Percentiles rank a stretch among this genome's conserved stretches.
phyloP scores from a whole-genome alignment of 2,329 filamentous ascomycete species.

The Nemania abortiva region DNA sequence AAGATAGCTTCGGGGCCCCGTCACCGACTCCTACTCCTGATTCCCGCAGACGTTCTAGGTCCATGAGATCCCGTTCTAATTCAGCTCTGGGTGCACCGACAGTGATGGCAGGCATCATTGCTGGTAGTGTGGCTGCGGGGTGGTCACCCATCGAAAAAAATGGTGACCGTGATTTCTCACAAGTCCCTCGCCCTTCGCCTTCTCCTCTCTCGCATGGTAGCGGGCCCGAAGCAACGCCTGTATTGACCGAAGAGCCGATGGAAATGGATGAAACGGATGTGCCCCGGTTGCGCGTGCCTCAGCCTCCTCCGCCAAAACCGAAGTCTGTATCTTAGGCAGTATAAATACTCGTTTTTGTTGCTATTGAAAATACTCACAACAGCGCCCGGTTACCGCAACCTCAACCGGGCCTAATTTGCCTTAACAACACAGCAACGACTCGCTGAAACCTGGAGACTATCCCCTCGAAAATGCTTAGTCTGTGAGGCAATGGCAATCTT shows the following conservation, averaged over 20 bases:
- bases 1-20: slow-evolving; percentile 63
- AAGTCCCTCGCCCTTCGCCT: slow-evolving; percentile 51
- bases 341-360: slow-evolving; percentile 44
- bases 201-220: slow-evolving; percentile 49
- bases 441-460: neutral
- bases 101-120: slow-evolving; percentile 87
- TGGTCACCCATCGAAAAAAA: slow-evolving; percentile 77
- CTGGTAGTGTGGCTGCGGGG: slow-evolving; percentile 78
- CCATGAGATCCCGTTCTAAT: slow-evolving; percentile 73
- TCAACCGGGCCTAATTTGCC: neutral
- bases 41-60: slow-evolving; percentile 74
- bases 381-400: neutral
- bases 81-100: slow-evolving; percentile 80
- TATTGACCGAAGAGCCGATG: slow-evolving; percentile 54
- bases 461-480: neutral
- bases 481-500: neutral
- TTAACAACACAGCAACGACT: slow-evolving; percentile 7
- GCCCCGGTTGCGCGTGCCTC: slow-evolving; percentile 49
- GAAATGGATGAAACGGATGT: slow-evolving; percentile 51
- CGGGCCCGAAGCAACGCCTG: slow-evolving; percentile 42
- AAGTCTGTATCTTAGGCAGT: slow-evolving; percentile 52
- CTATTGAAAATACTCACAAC: slow-evolving; percentile 35
- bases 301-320: slow-evolving; percentile 49
- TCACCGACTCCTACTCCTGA: slow-evolving; percentile 67
- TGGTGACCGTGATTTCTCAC: slow-evolving; percentile 54